These are phyloP conservation scores for Osmanthus fragrans DNA, from an alignment of 257 asterid genomes.

Conservation along the genomic window DNA sequence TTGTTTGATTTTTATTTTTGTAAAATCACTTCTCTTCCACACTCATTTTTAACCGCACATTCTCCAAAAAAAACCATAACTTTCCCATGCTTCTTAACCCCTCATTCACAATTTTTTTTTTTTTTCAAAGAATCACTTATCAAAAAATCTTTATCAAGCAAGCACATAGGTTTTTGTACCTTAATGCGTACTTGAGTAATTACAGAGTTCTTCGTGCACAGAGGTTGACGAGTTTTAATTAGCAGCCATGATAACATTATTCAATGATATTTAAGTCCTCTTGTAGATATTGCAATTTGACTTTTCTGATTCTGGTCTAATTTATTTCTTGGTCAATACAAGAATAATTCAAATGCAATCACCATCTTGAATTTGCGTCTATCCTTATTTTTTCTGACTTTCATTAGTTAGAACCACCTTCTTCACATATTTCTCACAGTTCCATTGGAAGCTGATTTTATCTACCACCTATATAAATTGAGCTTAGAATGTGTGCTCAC, in stretches of 20 bases:
- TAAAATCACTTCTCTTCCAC: too few species aligned
- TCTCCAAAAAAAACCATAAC: too few species aligned
- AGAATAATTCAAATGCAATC: neutral
- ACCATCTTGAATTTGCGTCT: neutral
- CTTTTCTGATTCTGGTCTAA: neutral
- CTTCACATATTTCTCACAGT: slow-evolving; percentile 1
- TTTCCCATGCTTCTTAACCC: too few species aligned
- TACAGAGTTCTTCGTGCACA: neutral
- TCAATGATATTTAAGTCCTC: neutral
- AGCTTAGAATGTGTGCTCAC: neutral
- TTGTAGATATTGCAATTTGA: neutral
- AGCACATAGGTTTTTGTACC: neutral
- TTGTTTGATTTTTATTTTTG: too few species aligned
- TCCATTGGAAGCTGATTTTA: slow-evolving; percentile 8
- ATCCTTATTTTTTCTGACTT: neutral
- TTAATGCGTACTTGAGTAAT: neutral
- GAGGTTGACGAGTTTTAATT: neutral
- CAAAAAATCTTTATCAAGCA: too few species aligned
- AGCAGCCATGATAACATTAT: neutral
- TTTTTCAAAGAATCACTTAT: too few species aligned
- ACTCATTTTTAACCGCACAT: too few species aligned
- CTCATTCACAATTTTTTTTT: neutral
- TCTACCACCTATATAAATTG: slow-evolving; percentile 1
- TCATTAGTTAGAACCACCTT: slow-evolving; percentile 5
- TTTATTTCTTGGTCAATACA: neutral